phyloP scores from a whole-genome alignment of 345 rosid genomes.

The Cochlearia excelsa region DNA sequence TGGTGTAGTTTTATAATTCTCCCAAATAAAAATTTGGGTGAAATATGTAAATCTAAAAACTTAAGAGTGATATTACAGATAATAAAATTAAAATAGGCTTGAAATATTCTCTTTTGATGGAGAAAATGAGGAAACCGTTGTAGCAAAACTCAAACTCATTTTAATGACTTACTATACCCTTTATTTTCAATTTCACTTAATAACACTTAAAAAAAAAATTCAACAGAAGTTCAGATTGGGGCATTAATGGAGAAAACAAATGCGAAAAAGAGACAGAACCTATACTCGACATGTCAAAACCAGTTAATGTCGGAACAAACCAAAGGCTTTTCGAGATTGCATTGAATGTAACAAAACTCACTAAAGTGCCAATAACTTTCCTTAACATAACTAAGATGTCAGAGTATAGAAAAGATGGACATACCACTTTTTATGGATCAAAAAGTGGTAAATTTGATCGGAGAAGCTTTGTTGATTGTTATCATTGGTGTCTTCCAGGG shows the following conservation, averaged over 20 bases:
- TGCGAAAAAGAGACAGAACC: constrained; percentile 67
- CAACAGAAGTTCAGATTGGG: constrained; percentile 69
- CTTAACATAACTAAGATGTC: constrained; percentile 67
- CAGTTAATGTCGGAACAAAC: constrained; percentile 64
- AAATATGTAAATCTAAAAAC: too few species aligned
- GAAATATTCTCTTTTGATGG: too few species aligned
- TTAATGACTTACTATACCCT: too few species aligned
- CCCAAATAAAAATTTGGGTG: too few species aligned
- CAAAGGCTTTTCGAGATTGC: constrained; percentile 45
- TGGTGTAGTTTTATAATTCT: too few species aligned
- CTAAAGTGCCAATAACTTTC: constrained; percentile 46
- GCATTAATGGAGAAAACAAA: constrained; percentile 45
- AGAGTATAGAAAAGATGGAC: constrained; percentile 84
- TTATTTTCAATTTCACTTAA: neutral
- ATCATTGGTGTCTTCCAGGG: constrained; percentile 96
- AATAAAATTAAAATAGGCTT: too few species aligned
- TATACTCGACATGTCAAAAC: constrained; percentile 39
- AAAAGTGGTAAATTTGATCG: constrained; percentile 52
- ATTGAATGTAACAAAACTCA: constrained; percentile 40
- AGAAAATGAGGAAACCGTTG: too few species aligned
- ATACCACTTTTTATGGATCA: constrained; percentile 48
- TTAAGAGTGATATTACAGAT: too few species aligned
- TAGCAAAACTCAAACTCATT: too few species aligned
- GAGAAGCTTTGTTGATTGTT: constrained; percentile 63
- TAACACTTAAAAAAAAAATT: neutral